Evolutionary conservation across 768 basidiomycete genomes (phyloP).

Genomic region (Rhizopogon vinicolor): DNA sequence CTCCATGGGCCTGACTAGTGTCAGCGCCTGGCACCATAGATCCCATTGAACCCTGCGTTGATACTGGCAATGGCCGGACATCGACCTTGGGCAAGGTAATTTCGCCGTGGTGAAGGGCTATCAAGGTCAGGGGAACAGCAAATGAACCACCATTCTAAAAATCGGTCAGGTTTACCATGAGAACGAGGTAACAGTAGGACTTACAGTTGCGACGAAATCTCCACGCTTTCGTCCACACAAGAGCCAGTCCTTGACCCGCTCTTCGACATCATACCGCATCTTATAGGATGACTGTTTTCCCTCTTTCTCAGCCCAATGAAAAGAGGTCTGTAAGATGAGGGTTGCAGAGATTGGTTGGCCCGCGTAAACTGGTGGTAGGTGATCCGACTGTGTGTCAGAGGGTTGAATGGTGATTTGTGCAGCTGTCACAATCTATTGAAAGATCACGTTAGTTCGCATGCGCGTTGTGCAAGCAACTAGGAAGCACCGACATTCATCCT

Average conservation of each 20-base stretch:
- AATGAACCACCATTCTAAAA: slow-evolving; percentile 58
- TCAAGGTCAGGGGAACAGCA: slow-evolving; percentile 65
- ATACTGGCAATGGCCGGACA: slow-evolving; percentile 54
- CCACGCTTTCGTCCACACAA: slow-evolving; percentile 87
- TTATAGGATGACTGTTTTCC: slow-evolving; percentile 39
- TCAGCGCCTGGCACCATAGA: slow-evolving; percentile 64
- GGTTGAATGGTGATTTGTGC: slow-evolving; percentile 46
- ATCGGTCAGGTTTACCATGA: slow-evolving; percentile 1
- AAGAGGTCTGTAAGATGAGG: slow-evolving; percentile 65
- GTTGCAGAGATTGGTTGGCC: slow-evolving; percentile 80
- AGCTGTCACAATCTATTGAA: slow-evolving; percentile 59
- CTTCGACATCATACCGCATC: slow-evolving; percentile 80
- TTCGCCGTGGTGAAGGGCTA: slow-evolving; percentile 82
- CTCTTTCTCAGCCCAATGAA: slow-evolving; percentile 66
- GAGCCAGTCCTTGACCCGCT: slow-evolving; percentile 81
- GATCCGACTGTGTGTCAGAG: slow-evolving; percentile 25
- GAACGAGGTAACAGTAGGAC: slow-evolving; percentile 15
- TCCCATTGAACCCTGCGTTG: slow-evolving; percentile 51
- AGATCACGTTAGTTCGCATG: neutral
- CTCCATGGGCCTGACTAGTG: slow-evolving; percentile 82
- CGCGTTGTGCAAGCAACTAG: slow-evolving; percentile 5
- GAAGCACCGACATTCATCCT: slow-evolving; percentile 60
- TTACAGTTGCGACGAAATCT: slow-evolving; percentile 69
- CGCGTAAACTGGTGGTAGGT: slow-evolving; percentile 57
- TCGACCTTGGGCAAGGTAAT: slow-evolving; percentile 71